phyloP scores from a whole-genome alignment of 2,329 filamentous ascomycete genomes.

The Myriangium duriaei region DNA sequence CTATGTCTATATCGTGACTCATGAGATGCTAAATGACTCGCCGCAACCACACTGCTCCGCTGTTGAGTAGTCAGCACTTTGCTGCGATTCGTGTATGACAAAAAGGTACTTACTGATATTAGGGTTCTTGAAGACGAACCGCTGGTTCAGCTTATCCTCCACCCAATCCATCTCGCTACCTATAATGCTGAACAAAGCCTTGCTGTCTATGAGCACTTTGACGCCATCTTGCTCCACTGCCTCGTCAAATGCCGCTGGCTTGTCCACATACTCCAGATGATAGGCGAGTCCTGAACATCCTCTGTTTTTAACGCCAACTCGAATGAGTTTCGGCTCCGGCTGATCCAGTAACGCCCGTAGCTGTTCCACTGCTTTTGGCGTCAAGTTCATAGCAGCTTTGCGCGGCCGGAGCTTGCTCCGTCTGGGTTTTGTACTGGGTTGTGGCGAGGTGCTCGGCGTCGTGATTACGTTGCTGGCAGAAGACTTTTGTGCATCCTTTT shows the following conservation, averaged over 20 bases:
- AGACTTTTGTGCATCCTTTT: conserved; percentile 19
- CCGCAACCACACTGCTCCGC: conserved; percentile 94
- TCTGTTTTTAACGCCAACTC: conserved; percentile 84
- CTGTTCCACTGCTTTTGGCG: conserved; percentile 66
- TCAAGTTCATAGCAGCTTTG: conserved; percentile 85
- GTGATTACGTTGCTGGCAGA: conserved; percentile 15
- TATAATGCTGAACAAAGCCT: conserved; percentile 94
- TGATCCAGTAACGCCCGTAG: conserved; percentile 65
- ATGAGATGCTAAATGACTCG: conserved; percentile 66
- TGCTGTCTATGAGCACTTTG: conserved; percentile 90
- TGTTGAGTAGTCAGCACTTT: conserved; percentile 28
- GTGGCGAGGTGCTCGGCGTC: conserved; percentile 33
- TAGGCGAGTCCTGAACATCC: conserved; percentile 92
- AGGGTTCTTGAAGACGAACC: conserved; percentile 91
- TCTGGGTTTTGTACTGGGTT: conserved; percentile 40
- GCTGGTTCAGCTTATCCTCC: conserved; percentile 83
- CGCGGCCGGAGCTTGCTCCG: conserved; percentile 60
- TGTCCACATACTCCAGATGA: conserved; percentile 88
- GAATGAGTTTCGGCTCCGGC: conserved; percentile 83
- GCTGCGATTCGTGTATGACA: neutral
- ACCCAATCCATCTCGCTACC: conserved; percentile 99
- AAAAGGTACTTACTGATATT: conserved; percentile 74
- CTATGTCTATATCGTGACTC: conserved; percentile 12
- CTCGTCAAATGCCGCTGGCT: conserved; percentile 79
- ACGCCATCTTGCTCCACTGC: conserved; percentile 91